Base-by-base conservation (phyloP, 1,139 yeast genomes). In the Diutina pseudorugosa region DNA sequence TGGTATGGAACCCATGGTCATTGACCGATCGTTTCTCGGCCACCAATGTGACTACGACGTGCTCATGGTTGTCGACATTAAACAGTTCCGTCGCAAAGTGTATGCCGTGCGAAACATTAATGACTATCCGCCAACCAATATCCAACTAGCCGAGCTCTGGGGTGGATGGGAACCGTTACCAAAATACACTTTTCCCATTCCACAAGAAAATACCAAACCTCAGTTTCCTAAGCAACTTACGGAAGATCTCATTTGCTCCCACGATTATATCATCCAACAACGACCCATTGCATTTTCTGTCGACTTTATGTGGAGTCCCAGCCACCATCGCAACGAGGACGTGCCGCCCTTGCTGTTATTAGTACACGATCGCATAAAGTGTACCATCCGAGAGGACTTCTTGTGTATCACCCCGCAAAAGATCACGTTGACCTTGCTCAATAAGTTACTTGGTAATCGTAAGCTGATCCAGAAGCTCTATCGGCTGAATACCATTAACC, bases 381-480 rank as follows among this genome's bases (percentile, higher is more conserved):
- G 67, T 52, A 70, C 75, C 3, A 54, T 74, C 5, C 58, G 77
- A 52, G 61, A 66, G 33, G 62, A 66, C 16, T 36, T 56, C 1
- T 23, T 53, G 23, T 11, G 18, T 11, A 18, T 47, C 4, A n/a
- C 23, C 2, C 33, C 20, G 6, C 40, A 12, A 6, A 16, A 40
- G 3, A 42, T 19, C 14, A 30, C 27, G 18, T 51, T 62, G 0
- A 55, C 54, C 20, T 60, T 72, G 30, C 49, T 63, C 6, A 64
- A 79, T 59, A 83, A 85, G 59, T 78, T 83, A 54, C 90, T 94
- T 5, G 98, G 98, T 0, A 96, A 89, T 61, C 77, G 82, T 52
- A 90, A 89, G 62, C 85, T 96, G 0, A 82, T 91, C 20, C 79
- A 80, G 58, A 76, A 74, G 53, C 65, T 91, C 1, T 69, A 79